Percentiles rank a stretch among this genome's conserved stretches.
Conservation (phyloP, 23 red algal genomes). For the Gracilaria caudata region DNA sequence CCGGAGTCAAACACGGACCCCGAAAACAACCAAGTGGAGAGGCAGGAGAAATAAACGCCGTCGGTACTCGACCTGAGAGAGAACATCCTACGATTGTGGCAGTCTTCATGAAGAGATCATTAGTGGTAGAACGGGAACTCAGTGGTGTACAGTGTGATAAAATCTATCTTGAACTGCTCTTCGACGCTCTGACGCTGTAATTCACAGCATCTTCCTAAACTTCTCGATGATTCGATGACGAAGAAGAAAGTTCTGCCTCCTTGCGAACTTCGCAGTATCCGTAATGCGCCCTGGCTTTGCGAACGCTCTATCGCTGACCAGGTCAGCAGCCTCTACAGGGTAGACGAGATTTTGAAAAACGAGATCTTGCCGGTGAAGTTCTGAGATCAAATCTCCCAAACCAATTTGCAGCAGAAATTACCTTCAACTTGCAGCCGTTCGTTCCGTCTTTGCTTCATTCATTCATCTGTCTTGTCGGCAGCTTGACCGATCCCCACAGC, state of each 20-base stretch:
- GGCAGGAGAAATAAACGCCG: neutral
- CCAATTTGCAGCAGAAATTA: no score
- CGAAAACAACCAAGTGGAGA: neutral
- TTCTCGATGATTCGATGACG: no score
- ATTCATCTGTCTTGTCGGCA: no score
- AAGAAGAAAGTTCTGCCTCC: no score
- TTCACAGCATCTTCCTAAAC: neutral
- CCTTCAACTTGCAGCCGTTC: no score
- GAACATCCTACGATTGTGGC: neutral
- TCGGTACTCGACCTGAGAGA: neutral
- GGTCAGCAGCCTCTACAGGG: no score
- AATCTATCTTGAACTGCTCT: neutral
- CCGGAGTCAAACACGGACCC: neutral
- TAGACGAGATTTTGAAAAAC: neutral
- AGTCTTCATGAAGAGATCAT: neutral
- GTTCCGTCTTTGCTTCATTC: no score
- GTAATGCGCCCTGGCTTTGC: no score
- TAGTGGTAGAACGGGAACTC: neutral
- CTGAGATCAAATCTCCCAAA: neutral
- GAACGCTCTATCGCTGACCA: no score
- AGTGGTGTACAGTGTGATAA: neutral
- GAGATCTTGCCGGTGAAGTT: neutral
- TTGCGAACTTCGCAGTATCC: no score
- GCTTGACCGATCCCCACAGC: no score
- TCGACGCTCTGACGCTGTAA: neutral